Evolutionary conservation across 805 yeast genomes (phyloP).

Genomic region (Candida dajiaensis): DNA sequence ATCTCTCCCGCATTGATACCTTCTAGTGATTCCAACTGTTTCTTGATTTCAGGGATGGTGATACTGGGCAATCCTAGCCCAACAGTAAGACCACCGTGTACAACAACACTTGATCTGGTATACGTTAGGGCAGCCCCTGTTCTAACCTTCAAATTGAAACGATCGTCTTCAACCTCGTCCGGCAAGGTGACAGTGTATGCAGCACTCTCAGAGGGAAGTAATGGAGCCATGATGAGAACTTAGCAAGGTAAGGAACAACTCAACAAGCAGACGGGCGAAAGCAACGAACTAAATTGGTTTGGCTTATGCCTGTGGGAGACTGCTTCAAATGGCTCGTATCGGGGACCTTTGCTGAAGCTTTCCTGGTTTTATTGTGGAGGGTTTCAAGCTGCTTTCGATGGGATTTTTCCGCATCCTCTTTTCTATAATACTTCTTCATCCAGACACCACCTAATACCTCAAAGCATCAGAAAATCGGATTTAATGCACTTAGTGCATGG

Average conservation of each 20-base stretch:
- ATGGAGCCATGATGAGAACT: constrained; percentile 45
- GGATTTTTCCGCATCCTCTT: neutral
- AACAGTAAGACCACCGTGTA: constrained; percentile 62
- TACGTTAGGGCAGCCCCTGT: constrained; percentile 63
- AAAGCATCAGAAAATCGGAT: neutral
- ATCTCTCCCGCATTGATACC: constrained; percentile 5
- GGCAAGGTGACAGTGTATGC: constrained; percentile 57
- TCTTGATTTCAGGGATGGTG: constrained; percentile 12
- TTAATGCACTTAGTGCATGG: neutral
- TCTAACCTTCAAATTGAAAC: constrained; percentile 50
- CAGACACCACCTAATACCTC: neutral
- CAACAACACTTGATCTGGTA: constrained; percentile 53
- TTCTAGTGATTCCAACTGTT: constrained; percentile 5
- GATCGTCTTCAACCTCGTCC: constrained; percentile 40
- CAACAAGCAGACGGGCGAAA: neutral
- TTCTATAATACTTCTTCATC: neutral
- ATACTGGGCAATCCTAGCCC: constrained; percentile 32
- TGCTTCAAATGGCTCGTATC: neutral
- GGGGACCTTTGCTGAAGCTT: neutral
- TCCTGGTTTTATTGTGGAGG: neutral
- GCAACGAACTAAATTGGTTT: neutral
- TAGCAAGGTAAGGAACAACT: neutral
- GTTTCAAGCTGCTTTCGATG: neutral
- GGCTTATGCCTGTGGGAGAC: neutral
- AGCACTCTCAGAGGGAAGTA: constrained; percentile 57